Evolutionary conservation across 306 rosid genomes (phyloP).

Genomic region (Medicago ruthenica): DNA sequence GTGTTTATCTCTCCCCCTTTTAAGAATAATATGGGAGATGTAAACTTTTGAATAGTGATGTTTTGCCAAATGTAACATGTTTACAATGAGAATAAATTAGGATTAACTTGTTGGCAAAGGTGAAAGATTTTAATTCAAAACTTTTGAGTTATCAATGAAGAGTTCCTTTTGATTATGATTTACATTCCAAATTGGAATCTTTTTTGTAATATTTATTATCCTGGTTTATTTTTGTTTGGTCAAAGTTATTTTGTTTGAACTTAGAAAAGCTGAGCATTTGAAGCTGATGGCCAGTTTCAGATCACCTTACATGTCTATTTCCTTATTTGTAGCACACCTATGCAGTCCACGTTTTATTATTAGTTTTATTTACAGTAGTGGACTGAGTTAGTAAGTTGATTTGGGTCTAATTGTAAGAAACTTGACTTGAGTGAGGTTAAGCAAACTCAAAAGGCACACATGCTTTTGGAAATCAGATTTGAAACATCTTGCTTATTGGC

Average conservation of each 20-base stretch:
- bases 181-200: neutral
- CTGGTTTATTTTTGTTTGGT: neutral
- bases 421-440: too few species aligned
- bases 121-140: constrained; percentile 18
- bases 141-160: constrained; percentile 31
- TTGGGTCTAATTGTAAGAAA: too few species aligned
- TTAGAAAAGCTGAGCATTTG: too few species aligned
- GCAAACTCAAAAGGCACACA: too few species aligned
- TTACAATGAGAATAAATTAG: constrained; percentile 49
- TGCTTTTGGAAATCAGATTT: too few species aligned
- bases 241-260: neutral
- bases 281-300: too few species aligned
- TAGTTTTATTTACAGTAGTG: too few species aligned
- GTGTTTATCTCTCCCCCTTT: constrained; percentile 40
- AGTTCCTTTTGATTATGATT: neutral
- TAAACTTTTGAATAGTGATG: constrained; percentile 35
- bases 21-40: constrained; percentile 54
- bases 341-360: too few species aligned
- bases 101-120: constrained; percentile 29
- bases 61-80: constrained; percentile 47
- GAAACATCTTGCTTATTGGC: too few species aligned
- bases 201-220: neutral
- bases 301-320: too few species aligned
- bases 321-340: too few species aligned
- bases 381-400: too few species aligned